phyloP scores from a whole-genome alignment of 495 filamentous ascomycete species.

The Podospora tetraspora region DNA sequence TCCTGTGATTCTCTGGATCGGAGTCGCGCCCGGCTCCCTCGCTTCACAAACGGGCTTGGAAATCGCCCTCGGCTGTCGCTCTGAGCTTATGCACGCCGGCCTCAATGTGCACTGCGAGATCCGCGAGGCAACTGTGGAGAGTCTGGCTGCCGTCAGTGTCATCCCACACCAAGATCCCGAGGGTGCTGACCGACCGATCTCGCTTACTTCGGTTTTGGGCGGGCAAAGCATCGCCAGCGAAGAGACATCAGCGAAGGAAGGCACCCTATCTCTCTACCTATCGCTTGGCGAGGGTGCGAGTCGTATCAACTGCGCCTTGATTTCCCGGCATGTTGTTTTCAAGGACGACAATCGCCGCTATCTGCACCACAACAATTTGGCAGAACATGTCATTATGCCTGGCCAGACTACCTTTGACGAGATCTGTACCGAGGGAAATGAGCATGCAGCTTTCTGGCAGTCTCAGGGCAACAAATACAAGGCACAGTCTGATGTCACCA shows the following conservation, averaged over 20 bases:
- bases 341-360: background rate
- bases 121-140: slow-evolving; percentile 1
- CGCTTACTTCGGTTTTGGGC: background rate
- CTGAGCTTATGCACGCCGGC: background rate
- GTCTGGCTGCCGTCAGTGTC: background rate
- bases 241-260: background rate
- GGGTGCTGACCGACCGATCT: background rate
- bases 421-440: background rate
- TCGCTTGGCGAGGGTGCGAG: background rate
- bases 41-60: slow-evolving; percentile 1
- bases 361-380: background rate
- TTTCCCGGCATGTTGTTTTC: background rate
- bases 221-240: slow-evolving; percentile 2
- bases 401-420: background rate
- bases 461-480: background rate
- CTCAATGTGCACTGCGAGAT: slow-evolving; percentile 6
- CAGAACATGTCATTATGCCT: slow-evolving; percentile 5
- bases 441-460: no score
- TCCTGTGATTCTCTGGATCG: slow-evolving; percentile 2
- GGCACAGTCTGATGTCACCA: background rate
- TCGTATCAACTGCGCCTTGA: background rate
- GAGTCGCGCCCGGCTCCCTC: slow-evolving; percentile 3
- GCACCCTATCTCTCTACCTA: slow-evolving; percentile 1
- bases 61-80: background rate
- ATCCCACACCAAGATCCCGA: background rate